A percentile compares a stretch with the other conserved stretches of the same genome.
These are phyloP conservation scores for Gautieria morchelliformis DNA, from an alignment of 768 basidiomycete genomes.

Conservation along the genomic window DNA sequence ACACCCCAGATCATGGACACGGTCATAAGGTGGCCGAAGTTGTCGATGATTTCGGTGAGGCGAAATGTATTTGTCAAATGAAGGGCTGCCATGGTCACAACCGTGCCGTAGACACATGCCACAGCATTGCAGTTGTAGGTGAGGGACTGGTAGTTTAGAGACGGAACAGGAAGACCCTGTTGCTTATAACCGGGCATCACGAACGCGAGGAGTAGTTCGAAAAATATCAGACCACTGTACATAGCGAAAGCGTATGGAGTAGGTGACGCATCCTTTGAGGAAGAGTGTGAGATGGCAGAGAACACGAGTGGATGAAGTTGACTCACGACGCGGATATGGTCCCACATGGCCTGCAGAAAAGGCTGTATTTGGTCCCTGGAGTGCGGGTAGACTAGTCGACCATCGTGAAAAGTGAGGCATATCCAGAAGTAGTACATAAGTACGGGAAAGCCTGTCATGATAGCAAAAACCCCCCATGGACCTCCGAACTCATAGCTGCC, in stretches of 20 bases:
- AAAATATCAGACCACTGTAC: slow-evolving; percentile 79
- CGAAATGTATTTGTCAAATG: slow-evolving; percentile 80
- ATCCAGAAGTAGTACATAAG: slow-evolving; percentile 99
- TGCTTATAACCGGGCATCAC: slow-evolving; percentile 88
- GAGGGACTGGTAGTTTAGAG: slow-evolving; percentile 83
- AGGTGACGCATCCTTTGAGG: slow-evolving; percentile 78
- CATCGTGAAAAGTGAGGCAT: slow-evolving; percentile 94
- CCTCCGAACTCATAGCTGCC: slow-evolving; percentile 93
- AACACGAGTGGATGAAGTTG: neutral
- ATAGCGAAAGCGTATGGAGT: slow-evolving; percentile 83
- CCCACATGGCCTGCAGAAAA: slow-evolving; percentile 76
- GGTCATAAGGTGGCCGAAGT: slow-evolving; percentile 93
- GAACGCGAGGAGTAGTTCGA: slow-evolving; percentile 85
- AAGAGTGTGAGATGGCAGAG: neutral
- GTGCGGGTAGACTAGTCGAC: slow-evolving; percentile 59
- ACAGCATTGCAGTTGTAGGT: slow-evolving; percentile 97
- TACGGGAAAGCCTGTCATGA: slow-evolving; percentile 90
- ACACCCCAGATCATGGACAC: slow-evolving; percentile 93
- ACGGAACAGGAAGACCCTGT: slow-evolving; percentile 93
- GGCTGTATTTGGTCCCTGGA: slow-evolving; percentile 65
- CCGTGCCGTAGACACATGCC: slow-evolving; percentile 71
- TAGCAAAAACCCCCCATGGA: slow-evolving; percentile 79
- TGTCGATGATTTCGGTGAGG: slow-evolving; percentile 89
- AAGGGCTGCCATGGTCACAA: slow-evolving; percentile 62
- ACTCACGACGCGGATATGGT: slow-evolving; percentile 69